Evolutionary conservation across 148 eudicot species (phyloP), one percentile per base, ranked within the genome.

Genomic region (Pouteria glomerata): DNA sequence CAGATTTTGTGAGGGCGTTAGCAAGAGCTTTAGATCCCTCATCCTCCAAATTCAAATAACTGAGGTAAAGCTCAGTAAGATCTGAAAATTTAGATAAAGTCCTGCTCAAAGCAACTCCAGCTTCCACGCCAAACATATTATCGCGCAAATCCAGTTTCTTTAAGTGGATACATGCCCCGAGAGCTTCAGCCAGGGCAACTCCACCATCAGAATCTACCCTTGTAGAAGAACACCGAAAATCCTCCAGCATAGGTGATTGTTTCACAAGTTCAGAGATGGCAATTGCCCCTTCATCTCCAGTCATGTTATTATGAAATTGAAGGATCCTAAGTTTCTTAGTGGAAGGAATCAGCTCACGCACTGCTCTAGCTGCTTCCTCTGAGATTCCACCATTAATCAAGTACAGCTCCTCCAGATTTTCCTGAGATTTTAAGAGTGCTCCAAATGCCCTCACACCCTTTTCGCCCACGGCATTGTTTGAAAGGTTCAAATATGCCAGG

Each of bases 371-470:
- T 62, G 96, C 96, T 71, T 89, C 91, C 77, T 89, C 88, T 23
- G 91, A 89, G 64, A 89, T 89, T 35, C 91, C 91, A 70, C 83
- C 88, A 62, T 89, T 87, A 79, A 87, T 87, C 80, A 89, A 44
- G 70, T 87, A 89, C 31, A 89, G 89, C 76, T 89, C 96, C 77
- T 89, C 96, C 78, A 89, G 82, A 71, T 79, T 80, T 62, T 76
- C 30, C 59, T 85, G 96, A 7, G 91, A 87, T 70, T 81, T 82
- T 41, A 89, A 35, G 41, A 89, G 89, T 8, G 76, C 72, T 30
- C 68, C 88, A 77, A 89, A 89, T 67, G 96, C 96, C 79, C 89
- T 82, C 11, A 89, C 79, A 57, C 96, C 96, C 82, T 89, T 89
- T 69, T 89, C 96, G 39, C 96, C 96, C 75, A 89, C 67, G 31